phyloP scores from a whole-genome alignment of 2,329 filamentous ascomycete genomes.

The Penicillium expansum region DNA sequence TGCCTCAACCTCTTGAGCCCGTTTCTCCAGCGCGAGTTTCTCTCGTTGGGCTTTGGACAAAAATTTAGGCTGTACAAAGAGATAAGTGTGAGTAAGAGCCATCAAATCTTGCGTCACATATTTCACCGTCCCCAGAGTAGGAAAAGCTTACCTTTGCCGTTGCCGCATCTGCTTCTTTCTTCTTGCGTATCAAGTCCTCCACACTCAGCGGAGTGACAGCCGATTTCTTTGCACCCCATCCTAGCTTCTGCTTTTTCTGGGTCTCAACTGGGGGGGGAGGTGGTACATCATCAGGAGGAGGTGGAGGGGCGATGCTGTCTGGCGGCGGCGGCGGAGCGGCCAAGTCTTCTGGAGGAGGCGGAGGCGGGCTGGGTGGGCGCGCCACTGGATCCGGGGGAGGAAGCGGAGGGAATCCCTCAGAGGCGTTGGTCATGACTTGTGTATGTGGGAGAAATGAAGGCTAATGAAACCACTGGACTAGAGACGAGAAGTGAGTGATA shows the following conservation, averaged over 20 bases:
- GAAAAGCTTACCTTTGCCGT: constrained; percentile 64
- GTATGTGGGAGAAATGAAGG: not conserved
- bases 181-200: constrained; percentile 79
- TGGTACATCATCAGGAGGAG: constrained; percentile 43
- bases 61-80: constrained; percentile 66
- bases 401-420: constrained; percentile 25
- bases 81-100: constrained; percentile 17
- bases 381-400: constrained; percentile 39
- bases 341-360: constrained; percentile 39
- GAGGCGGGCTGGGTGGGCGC: constrained; percentile 42
- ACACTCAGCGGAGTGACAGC: constrained; percentile 65
- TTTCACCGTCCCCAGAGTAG: constrained; percentile 3
- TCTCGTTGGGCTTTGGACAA: constrained; percentile 80
- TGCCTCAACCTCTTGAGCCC: constrained; percentile 68
- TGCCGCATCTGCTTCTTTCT: constrained; percentile 79
- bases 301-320: constrained; percentile 39
- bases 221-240: constrained; percentile 49
- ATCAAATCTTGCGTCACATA: not conserved
- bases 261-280: constrained; percentile 43
- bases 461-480: not conserved
- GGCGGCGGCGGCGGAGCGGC: constrained; percentile 44
- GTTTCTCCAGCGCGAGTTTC: constrained; percentile 73
- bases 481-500: constrained; percentile 17
- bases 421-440: constrained; percentile 29
- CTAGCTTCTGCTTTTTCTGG: constrained; percentile 54